phyloP scores from a whole-genome alignment of 2,329 filamentous ascomycete genomes.

The Venturia nashicola region DNA sequence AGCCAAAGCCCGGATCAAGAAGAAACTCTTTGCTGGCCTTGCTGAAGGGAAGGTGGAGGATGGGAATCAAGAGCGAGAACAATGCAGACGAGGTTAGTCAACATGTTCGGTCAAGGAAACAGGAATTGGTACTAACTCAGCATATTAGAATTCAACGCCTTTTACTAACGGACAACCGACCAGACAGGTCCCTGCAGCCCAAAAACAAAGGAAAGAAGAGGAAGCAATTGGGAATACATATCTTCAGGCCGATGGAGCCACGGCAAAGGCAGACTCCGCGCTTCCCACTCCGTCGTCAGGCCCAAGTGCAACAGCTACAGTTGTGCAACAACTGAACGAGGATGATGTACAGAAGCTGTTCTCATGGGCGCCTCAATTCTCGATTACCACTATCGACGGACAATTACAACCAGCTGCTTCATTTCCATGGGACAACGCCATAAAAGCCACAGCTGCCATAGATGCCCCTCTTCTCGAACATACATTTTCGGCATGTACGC shows the following conservation, averaged over 20 bases:
- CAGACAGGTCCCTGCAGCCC: neutral
- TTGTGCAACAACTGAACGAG: conserved; percentile 6
- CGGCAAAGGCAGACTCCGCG: neutral
- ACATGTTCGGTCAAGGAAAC: neutral
- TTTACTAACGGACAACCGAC: neutral
- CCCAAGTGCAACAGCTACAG: neutral
- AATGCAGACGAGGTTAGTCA: neutral
- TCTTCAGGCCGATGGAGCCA: neutral
- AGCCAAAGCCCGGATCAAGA: neutral
- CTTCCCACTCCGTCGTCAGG: neutral
- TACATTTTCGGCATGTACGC: conserved; percentile 24
- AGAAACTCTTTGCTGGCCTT: neutral
- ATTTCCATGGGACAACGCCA: conserved; percentile 54
- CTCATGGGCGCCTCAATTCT: conserved; percentile 64
- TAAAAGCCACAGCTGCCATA: conserved; percentile 49
- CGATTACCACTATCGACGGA: conserved; percentile 47
- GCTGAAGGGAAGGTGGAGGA: neutral
- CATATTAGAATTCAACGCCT: neutral
- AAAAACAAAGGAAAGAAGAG: neutral
- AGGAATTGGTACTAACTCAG: neutral
- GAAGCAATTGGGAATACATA: neutral
- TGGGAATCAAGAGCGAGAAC: neutral
- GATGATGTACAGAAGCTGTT: conserved; percentile 57
- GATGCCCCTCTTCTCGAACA: conserved; percentile 31
- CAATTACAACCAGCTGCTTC: conserved; percentile 51